Evolutionary conservation across 805 yeast species (phyloP), one percentile per base, ranked within the genome.

Genomic region (Maudiozyma serrabonitensis): DNA sequence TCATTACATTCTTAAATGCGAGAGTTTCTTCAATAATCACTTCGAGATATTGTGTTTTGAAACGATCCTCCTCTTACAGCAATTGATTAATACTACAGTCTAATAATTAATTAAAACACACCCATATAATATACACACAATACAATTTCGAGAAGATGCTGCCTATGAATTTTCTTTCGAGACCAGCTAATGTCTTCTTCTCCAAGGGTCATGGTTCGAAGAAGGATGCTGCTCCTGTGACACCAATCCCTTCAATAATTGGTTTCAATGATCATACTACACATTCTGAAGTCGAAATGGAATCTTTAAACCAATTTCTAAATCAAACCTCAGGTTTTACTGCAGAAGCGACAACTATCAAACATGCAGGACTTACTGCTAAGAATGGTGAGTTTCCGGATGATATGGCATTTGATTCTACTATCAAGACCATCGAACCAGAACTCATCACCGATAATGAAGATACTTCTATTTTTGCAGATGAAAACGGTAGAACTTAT

Each of bases 401-500:
- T 11, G 45, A 42, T 31, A n/a, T 18, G 15, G 18, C 8, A 5
- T 13, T 28, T 9, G 9, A 16, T 6, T n/a, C 45, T 12, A 9
- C n/a, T n/a, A 25, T 28, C 12, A 42, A 42, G 15, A 32, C 38
- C 6, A 9, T 40, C 1, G 44, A 28, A 16, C 44, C 45, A 6
- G 26, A 18, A 11, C n/a, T 41, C 6, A 16, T 15, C 9, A 32
- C 41, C 5, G 23, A 19, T 40, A 25, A 40, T 15, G 41, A 34
- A 7, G 19, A 15, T 13, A 46, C 51, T 18, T 53, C 48, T 13
- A 42, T 21, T 6, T 26, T 46, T 9, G 37, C 41, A 41, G 43
- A 47, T 15, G 62, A 59, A 37, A 52, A 54, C n/a, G 62, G 58
- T 19, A 49, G 56, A 7, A 69, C 64, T 28, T 69, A 66, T 47